Percentiles rank a stretch among this genome's conserved stretches.
Conservation (phyloP, 2,329 filamentous ascomycete species). For the Phyllosticta ampelicida region DNA sequence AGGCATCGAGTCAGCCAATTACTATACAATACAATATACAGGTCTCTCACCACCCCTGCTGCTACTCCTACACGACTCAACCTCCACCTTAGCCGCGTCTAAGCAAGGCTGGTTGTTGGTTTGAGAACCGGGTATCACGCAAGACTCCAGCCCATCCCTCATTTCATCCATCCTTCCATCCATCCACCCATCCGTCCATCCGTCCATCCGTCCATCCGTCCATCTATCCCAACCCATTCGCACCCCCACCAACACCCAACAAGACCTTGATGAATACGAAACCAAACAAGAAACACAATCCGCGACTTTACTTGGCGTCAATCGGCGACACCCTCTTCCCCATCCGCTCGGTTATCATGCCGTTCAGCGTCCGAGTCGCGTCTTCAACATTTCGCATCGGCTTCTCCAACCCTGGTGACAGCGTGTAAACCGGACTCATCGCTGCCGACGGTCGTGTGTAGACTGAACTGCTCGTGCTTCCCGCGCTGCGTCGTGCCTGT, state of each 20-base stretch:
- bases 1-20: not conserved
- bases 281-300: not conserved
- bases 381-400: constrained; percentile 69
- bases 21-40: not conserved
- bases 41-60: no score
- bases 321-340: constrained; percentile 59
- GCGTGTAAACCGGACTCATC: constrained; percentile 10
- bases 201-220: not conserved
- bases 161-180: not conserved
- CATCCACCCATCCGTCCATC: not conserved
- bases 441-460: constrained; percentile 10
- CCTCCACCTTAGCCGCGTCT: not conserved
- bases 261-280: not conserved
- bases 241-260: not conserved
- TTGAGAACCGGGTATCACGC: not conserved
- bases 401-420: constrained; percentile 34
- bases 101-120: not conserved
- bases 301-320: constrained; percentile 30
- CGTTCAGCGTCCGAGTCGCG: constrained; percentile 85
- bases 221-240: not conserved
- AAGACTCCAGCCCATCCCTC: not conserved
- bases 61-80: no score
- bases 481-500: constrained; percentile 25
- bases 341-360: constrained; percentile 88
- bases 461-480: constrained; percentile 16